Percentiles rank a stretch among this genome's conserved stretches.
Evolutionary conservation across 345 rosid genomes (phyloP).

Genomic region (Melastoma malabathricum): DNA sequence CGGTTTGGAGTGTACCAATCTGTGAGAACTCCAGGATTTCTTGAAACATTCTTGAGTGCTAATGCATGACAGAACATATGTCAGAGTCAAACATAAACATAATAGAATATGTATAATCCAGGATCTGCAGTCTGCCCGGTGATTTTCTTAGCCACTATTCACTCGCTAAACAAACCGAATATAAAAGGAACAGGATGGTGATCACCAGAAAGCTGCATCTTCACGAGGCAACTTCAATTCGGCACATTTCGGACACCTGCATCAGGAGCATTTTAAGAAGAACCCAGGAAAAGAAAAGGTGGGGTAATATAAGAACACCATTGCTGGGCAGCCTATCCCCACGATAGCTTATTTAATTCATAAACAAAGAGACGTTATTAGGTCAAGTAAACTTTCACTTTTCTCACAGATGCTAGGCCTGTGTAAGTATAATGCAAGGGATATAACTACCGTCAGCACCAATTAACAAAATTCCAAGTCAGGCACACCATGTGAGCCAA

Average conservation of each 20-base stretch:
- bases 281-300: background rate
- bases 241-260: conserved; percentile 85
- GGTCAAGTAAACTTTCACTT: too few species aligned
- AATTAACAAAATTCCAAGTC: too few species aligned
- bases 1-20: conserved; percentile 67
- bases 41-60: conserved; percentile 97
- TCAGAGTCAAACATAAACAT: conserved; percentile 3
- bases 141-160: background rate
- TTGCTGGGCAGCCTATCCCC: too few species aligned
- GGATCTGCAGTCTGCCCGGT: too few species aligned
- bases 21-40: conserved; percentile 87
- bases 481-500: too few species aligned
- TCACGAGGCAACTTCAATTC: conserved; percentile 93
- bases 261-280: conserved; percentile 1
- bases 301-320: too few species aligned
- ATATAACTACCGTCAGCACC: too few species aligned
- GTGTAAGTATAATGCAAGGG: too few species aligned
- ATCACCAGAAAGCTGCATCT: conserved; percentile 81
- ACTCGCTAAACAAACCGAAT: conserved; percentile 1
- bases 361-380: too few species aligned
- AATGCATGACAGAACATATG: background rate
- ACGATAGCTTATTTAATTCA: too few species aligned
- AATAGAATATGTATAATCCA: background rate
- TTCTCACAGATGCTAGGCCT: too few species aligned
- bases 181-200: background rate